Percentiles rank a stretch among this genome's conserved stretches.
These are phyloP conservation scores for Ustilago hordei DNA, from an alignment of 1,284 basidiomycete species.

Conservation along the genomic window DNA sequence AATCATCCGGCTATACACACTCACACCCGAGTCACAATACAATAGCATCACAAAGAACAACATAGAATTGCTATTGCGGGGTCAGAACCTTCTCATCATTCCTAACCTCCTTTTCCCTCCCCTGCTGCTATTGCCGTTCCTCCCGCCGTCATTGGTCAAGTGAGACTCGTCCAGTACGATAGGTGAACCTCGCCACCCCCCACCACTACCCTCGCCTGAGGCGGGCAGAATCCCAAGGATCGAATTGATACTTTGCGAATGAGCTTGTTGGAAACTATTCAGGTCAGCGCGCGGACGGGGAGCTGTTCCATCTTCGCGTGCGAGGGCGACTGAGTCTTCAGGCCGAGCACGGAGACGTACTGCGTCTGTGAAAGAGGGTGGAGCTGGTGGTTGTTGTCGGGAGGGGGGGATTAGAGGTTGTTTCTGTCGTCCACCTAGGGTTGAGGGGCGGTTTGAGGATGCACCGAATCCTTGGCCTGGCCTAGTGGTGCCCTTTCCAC, in stretches of 20 bases:
- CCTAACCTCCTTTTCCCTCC: constrained; percentile 31
- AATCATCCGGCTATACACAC: neutral
- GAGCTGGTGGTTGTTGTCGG: constrained; percentile 19
- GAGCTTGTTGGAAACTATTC: constrained; percentile 51
- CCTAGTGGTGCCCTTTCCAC: neutral
- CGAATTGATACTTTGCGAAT: constrained; percentile 30
- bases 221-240: constrained; percentile 34
- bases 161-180: constrained; percentile 21
- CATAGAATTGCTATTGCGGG: neutral
- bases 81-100: constrained; percentile 32
- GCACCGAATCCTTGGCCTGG: constrained; percentile 9
- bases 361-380: constrained; percentile 43
- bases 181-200: constrained; percentile 28
- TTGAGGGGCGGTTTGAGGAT: constrained; percentile 7
- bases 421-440: constrained; percentile 8
- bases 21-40: neutral
- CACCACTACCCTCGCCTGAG: neutral
- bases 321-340: constrained; percentile 37
- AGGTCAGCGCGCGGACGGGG: constrained; percentile 44
- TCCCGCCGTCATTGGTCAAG: neutral
- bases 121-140: neutral
- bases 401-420: constrained; percentile 39
- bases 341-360: constrained; percentile 41
- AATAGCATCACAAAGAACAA: neutral
- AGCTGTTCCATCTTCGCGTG: constrained; percentile 28